These are phyloP conservation scores for Tricholoma saponaceum DNA, from an alignment of 768 basidiomycete species.

Conservation along the genomic window DNA sequence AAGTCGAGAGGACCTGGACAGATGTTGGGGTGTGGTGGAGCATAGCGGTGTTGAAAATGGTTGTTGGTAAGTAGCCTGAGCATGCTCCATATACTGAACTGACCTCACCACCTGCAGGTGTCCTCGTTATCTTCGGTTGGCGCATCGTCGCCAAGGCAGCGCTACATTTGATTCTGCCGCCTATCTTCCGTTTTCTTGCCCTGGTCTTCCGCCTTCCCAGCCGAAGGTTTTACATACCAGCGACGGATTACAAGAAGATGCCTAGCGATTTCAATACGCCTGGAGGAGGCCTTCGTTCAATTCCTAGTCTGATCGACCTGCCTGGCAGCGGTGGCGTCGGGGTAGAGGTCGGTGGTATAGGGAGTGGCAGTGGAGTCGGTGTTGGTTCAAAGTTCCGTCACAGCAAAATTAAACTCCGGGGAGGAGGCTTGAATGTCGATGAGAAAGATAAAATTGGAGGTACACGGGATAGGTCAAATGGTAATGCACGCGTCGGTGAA, in stretches of 20 bases:
- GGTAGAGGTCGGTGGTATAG: conserved; percentile 42
- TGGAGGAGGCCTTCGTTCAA: conserved; percentile 49
- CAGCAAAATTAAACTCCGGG: conserved; percentile 63
- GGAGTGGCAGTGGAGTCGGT: conserved; percentile 29
- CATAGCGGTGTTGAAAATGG: conserved; percentile 43
- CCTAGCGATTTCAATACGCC: conserved; percentile 46
- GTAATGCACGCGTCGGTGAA: conserved; percentile 2
- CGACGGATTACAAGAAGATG: conserved; percentile 79
- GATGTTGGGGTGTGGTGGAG: conserved; percentile 45
- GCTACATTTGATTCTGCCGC: conserved; percentile 74
- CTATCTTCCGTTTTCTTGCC: conserved; percentile 74
- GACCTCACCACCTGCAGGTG: conserved; percentile 38
- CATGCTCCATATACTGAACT: not conserved
- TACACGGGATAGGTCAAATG: conserved; percentile 15
- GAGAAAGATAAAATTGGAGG: conserved; percentile 13
- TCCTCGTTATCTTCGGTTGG: conserved; percentile 82
- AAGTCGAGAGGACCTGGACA: conserved; percentile 30
- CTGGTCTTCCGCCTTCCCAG: conserved; percentile 70
- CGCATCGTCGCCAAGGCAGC: conserved; percentile 79
- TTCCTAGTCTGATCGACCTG: conserved; percentile 86
- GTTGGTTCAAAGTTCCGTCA: conserved; percentile 24
- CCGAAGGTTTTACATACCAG: conserved; percentile 85
- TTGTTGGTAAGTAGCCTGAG: conserved; percentile 29
- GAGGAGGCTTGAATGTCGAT: conserved; percentile 9
- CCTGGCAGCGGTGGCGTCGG: conserved; percentile 43